Conservation (phyloP, 768 basidiomycete genomes). For the Floccularia luteovirens region DNA sequence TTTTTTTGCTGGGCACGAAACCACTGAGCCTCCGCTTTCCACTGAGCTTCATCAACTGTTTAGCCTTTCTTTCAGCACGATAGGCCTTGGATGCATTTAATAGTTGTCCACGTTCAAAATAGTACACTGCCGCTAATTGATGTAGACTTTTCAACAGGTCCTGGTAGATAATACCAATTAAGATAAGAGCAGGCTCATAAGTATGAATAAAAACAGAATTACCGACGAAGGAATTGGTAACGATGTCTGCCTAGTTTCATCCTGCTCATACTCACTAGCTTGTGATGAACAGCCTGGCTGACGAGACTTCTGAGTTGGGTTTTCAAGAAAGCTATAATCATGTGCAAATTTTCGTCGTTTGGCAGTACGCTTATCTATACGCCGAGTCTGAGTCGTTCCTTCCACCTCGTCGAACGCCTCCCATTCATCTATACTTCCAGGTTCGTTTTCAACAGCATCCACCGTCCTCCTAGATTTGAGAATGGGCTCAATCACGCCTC, state of each 20-base stretch:
- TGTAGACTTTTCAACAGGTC: conserved; percentile 46
- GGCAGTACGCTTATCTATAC: conserved; percentile 17
- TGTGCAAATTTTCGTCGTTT: conserved; percentile 38
- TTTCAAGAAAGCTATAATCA: conserved; percentile 44
- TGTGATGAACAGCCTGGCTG: too few relatives aligned
- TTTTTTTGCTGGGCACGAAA: conserved; percentile 2
- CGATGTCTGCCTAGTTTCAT: background rate
- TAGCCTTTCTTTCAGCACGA: conserved; percentile 32
- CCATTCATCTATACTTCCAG: conserved; percentile 8
- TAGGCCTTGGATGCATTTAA: conserved; percentile 39
- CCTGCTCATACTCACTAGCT: too few relatives aligned
- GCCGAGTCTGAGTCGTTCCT: conserved; percentile 13
- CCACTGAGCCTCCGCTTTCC: conserved; percentile 7
- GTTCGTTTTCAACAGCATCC: conserved; percentile 1
- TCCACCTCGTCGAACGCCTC: conserved; percentile 8
- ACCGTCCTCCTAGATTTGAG: conserved; percentile 11
- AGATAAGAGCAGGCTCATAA: conserved; percentile 6
- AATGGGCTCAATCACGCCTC: conserved; percentile 37
- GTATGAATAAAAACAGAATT: conserved; percentile 11
- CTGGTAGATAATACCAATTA: conserved; percentile 15
- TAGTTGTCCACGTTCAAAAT: conserved; percentile 53
- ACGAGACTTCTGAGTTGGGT: too few relatives aligned
- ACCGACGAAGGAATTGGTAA: conserved; percentile 44
- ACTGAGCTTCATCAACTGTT: conserved; percentile 10
- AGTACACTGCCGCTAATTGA: conserved; percentile 42